phyloP scores from a whole-genome alignment of 495 filamentous ascomycete species.

The Margaritispora aquatica region DNA sequence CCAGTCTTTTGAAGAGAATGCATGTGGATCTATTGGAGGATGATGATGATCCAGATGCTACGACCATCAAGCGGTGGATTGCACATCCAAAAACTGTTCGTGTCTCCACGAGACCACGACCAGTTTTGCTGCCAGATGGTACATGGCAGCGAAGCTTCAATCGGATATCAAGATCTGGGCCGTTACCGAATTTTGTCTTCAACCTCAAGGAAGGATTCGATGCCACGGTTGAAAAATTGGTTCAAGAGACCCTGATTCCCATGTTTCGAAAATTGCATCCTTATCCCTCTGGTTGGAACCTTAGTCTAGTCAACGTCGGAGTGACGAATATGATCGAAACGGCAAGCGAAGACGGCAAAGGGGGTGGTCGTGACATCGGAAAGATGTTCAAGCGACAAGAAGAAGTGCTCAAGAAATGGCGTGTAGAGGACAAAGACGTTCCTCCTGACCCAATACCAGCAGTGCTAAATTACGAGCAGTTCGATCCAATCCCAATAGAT shows the following conservation, averaged over 20 bases:
- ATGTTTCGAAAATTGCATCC: constrained; percentile 73
- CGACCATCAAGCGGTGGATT: constrained; percentile 45
- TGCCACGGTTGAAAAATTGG: constrained; percentile 58
- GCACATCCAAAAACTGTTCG: constrained; percentile 67
- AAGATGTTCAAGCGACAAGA: constrained; percentile 67
- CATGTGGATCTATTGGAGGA: constrained; percentile 62
- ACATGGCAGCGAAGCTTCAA: constrained; percentile 44
- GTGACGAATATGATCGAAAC: constrained; percentile 76
- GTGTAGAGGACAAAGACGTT: constrained; percentile 39
- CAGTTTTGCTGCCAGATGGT: constrained; percentile 46
- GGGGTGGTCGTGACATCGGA: constrained; percentile 51
- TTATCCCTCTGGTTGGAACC: constrained; percentile 55
- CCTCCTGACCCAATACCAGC: constrained; percentile 20
- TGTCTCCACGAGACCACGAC: constrained; percentile 66
- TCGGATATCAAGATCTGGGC: constrained; percentile 64
- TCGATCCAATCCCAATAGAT: constrained; percentile 2
- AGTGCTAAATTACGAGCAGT: not conserved
- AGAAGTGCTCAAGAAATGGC: constrained; percentile 57
- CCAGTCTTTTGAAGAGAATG: constrained; percentile 74
- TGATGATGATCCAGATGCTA: constrained; percentile 24
- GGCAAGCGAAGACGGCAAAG: constrained; percentile 42
- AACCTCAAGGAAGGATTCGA: constrained; percentile 50
- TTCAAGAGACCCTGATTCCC: constrained; percentile 55
- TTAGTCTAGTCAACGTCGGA: constrained; percentile 79
- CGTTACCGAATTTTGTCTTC: constrained; percentile 66